A percentile compares a stretch with the other conserved stretches of the same genome.
Evolutionary conservation across 2,329 filamentous ascomycete genomes (phyloP).

Genomic region (Fusarium longipes): DNA sequence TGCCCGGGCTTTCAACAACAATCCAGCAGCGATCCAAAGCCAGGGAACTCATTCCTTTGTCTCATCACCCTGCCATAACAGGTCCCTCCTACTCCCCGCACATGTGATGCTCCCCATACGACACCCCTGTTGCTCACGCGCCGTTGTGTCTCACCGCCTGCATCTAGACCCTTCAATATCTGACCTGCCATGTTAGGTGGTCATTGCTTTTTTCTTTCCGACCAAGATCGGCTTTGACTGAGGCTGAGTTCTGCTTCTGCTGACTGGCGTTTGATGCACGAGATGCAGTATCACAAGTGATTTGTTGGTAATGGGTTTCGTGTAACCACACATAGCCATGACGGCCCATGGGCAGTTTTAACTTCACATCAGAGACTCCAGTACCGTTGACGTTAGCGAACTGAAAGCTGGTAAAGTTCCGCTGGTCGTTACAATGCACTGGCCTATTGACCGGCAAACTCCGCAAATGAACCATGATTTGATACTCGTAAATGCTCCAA

Average conservation of each 20-base stretch:
- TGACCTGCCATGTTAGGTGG: background rate
- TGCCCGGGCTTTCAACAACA: background rate
- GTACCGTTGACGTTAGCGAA: no score
- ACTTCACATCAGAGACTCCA: background rate
- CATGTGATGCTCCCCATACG: background rate
- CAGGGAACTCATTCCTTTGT: background rate
- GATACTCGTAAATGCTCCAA: background rate
- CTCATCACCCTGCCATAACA: background rate
- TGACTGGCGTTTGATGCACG: constrained; percentile 8
- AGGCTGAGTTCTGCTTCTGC: constrained; percentile 12
- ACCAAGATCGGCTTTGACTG: background rate
- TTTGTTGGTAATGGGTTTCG: background rate
- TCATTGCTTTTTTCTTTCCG: constrained; percentile 2
- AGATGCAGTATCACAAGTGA: constrained; percentile 1
- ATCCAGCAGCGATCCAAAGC: constrained; percentile 1
- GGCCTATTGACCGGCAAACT: background rate
- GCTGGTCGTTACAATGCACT: background rate
- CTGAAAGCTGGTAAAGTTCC: background rate
- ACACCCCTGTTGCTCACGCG: constrained; percentile 25
- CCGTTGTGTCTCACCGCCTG: constrained; percentile 33
- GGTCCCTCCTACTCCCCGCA: background rate
- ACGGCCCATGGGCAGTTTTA: background rate
- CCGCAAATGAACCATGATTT: background rate
- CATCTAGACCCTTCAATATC: constrained; percentile 7
- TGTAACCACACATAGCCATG: background rate